Evolutionary conservation across 2,329 filamentous ascomycete species (phyloP), one percentile per base, ranked within the genome.

Genomic region (Coniella lustricola): DNA sequence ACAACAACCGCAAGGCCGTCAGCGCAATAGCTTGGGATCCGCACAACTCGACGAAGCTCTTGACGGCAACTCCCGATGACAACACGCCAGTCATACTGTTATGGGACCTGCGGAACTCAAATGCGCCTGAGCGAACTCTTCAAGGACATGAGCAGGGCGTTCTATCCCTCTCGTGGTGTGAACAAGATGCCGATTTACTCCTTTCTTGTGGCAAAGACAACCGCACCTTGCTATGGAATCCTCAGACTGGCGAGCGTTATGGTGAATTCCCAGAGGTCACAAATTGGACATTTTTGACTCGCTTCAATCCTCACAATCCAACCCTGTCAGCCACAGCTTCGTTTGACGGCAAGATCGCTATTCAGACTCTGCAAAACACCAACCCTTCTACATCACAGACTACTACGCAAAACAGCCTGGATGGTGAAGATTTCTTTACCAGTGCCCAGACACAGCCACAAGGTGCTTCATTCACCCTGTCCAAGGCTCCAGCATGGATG

Each of bases 251-350:
- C 46, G 82, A 93, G 62, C 76, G 80, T 12, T 85, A 90, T 55
- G 93, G 94, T 56, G 91, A 97, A 67, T 91, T 97, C 62, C 90
- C 91, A 4, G 89, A 96, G 60, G 90, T 95, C 46, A 96, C 91
- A n/a, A 98, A 97, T 67, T 98, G 93, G 91, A 95, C 90, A 5
- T 98, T 98, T 73, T 84, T 91, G 63, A 95, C 93, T 4, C 81
- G 85, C 54, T 97, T 94, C 77, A 90, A 95, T 65, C 93, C 93
- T 25, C 83, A 87, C 57, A 95, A 98, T 66, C 91, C 93, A 10
- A 87, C 84, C 62, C 75, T 98, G 50, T 88, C 91, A 43, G 94
- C 94, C 16, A 97, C 93, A 16, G 93, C 94, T 9, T 95, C 91
- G 2, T 97, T 97, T 57, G 93, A 98, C 62, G 93, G 94, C 59